Evolutionary conservation across 257 asterid genomes (phyloP), one percentile per base, ranked within the genome.

Genomic region (Orobanche coerulescens): DNA sequence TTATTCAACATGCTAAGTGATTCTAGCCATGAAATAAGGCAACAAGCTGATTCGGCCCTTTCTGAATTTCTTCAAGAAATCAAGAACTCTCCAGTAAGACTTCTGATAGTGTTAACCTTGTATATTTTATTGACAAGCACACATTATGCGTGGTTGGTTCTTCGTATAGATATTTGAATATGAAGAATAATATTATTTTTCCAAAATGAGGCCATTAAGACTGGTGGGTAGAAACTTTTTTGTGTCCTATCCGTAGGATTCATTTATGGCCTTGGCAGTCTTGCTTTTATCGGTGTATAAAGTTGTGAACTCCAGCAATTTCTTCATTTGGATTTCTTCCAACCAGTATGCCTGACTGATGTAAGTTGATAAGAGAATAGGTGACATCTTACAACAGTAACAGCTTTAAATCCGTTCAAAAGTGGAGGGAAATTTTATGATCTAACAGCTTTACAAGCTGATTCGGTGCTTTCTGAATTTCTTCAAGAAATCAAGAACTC

Each of bases 31-130:
- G 97, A 94, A 75, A 94, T 90, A 81, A 82, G 99, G 74, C 99
- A 94, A 65, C 99, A 94, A 83, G 97, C 97, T 69, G 99, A 94
- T 90, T 94, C 97, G 12, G 99, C 99, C 24, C 99, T 94, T 73
- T 82, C 95, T 40, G 99, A 94, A 64, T 90, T 94, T 84, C 97
- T 94, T 69, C 97, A 87, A 84, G 99, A 94, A 83, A 94, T 94
- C 65, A 90, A 94, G 73, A 90, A 84, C 77, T 94, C 99, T 70
- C 99, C 99, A 66, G 97, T 94, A 90, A 87, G 97, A 64, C 55
- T 66, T 64, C 52, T 69, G 28, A 64, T 9, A 22, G 33, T 33
- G 30, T 63, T 51, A 34, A 58, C 36, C 31, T 43, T 67, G 20
- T 16, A 34, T 68, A 64, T 14, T 62, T 19, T 44, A 13, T 42